Conservation (phyloP, 768 basidiomycete genomes). For the Mycena epipterygia region DNA sequence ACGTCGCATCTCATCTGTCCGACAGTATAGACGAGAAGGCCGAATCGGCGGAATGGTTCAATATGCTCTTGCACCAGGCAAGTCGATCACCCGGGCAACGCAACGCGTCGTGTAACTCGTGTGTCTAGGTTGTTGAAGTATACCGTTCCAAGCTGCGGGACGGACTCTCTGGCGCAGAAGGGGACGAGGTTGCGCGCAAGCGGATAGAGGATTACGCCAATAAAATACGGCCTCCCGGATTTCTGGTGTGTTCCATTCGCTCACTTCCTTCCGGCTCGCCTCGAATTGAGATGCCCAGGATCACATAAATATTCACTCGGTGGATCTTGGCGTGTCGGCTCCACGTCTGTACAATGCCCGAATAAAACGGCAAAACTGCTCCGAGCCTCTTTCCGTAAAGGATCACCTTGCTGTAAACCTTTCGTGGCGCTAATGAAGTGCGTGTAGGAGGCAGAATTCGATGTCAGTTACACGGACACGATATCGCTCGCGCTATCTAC, state of each 20-base stretch:
- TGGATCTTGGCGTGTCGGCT: slow-evolving; percentile 85
- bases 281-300: slow-evolving; percentile 65
- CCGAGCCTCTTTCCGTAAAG: slow-evolving; percentile 48
- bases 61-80: slow-evolving; percentile 86
- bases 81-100: slow-evolving; percentile 31
- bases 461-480: slow-evolving; percentile 87
- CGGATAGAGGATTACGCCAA: slow-evolving; percentile 89
- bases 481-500: slow-evolving; percentile 87
- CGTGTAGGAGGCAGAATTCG: slow-evolving; percentile 82
- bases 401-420: not conserved
- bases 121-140: slow-evolving; percentile 72
- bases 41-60: slow-evolving; percentile 95
- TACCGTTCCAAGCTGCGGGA: slow-evolving; percentile 86
- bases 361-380: slow-evolving; percentile 52
- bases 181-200: slow-evolving; percentile 86
- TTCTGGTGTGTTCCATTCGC: slow-evolving; percentile 65
- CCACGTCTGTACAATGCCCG: slow-evolving; percentile 83
- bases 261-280: slow-evolving; percentile 1
- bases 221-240: slow-evolving; percentile 74
- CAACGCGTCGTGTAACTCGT: slow-evolving; percentile 16
- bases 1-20: slow-evolving; percentile 39
- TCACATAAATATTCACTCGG: slow-evolving; percentile 86
- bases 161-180: slow-evolving; percentile 76
- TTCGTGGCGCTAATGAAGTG: slow-evolving; percentile 28
- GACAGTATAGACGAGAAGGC: slow-evolving; percentile 45